phyloP scores from a whole-genome alignment of 2,329 filamentous ascomycete species.

The Albophoma yamanashiensis region DNA sequence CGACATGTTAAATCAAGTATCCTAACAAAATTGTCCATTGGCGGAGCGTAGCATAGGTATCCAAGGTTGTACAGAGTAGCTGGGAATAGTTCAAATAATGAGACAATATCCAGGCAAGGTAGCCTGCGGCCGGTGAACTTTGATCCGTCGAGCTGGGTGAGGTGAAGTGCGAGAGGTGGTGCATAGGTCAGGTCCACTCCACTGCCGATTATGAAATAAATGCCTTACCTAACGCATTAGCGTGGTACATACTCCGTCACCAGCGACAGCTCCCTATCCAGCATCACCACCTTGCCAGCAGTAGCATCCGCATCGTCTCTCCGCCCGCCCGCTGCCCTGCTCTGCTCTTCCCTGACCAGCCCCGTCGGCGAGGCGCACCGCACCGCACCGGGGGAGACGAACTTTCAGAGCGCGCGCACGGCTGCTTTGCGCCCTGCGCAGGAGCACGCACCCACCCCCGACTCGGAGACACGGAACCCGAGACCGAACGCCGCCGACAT shows the following conservation, averaged over 20 bases:
- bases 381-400: neutral
- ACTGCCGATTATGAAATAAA: neutral
- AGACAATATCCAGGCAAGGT: neutral
- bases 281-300: neutral
- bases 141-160: no score
- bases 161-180: no score
- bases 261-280: neutral
- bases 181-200: neutral
- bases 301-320: neutral
- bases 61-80: no score
- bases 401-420: neutral
- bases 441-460: neutral
- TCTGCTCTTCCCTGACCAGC: neutral
- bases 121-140: no score
- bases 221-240: neutral
- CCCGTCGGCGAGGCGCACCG: neutral
- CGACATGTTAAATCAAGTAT: neutral
- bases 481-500: conserved; percentile 35
- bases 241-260: neutral
- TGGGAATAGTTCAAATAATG: neutral
- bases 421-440: neutral
- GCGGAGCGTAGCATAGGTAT: no score
- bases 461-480: neutral
- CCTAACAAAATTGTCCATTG: no score
- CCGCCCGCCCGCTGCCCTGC: neutral